Conservation (phyloP, 2,329 filamentous ascomycete genomes). For the Amauroascus niger region DNA sequence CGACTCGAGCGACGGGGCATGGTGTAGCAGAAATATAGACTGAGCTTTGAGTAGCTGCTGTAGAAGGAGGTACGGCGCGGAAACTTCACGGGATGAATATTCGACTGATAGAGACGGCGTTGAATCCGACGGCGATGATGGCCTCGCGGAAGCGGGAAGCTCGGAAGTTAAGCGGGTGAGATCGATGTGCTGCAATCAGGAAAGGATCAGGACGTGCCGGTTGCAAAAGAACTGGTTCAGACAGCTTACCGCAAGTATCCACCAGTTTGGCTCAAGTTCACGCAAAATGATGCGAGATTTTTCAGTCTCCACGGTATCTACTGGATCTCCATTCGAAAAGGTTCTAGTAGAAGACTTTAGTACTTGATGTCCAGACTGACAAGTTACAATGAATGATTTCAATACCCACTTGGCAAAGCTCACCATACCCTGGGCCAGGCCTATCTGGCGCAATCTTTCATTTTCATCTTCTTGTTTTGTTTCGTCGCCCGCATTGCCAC, state of each 20-base stretch:
- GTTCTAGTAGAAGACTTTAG: slow-evolving; percentile 43
- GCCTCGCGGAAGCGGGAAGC: slow-evolving; percentile 29
- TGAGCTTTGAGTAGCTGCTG: slow-evolving; percentile 77
- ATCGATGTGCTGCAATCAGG: slow-evolving; percentile 64
- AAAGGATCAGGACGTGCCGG: slow-evolving; percentile 10
- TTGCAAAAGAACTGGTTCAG: slow-evolving; percentile 11
- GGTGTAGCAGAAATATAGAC: slow-evolving; percentile 75
- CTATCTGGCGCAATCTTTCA: slow-evolving; percentile 82
- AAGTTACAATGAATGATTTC: background rate
- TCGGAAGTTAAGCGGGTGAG: slow-evolving; percentile 61
- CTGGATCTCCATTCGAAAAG: slow-evolving; percentile 66
- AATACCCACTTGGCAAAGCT: slow-evolving; percentile 62
- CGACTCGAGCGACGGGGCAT: slow-evolving; percentile 62
- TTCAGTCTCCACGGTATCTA: slow-evolving; percentile 85
- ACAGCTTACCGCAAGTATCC: slow-evolving; percentile 72
- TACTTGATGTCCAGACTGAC: background rate
- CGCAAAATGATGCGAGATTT: slow-evolving; percentile 74
- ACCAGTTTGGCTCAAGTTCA: slow-evolving; percentile 87
- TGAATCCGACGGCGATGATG: slow-evolving; percentile 26
- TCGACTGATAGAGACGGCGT: slow-evolving; percentile 48
- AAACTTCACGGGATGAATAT: slow-evolving; percentile 84
- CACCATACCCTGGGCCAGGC: slow-evolving; percentile 92
- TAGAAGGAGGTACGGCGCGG: slow-evolving; percentile 65
- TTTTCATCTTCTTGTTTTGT: slow-evolving; percentile 56
- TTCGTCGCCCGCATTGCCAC: slow-evolving; percentile 18